A percentile compares a stretch with the other conserved stretches of the same genome.
Evolutionary conservation across 768 basidiomycete genomes (phyloP).

Genomic region (Trametes villosa): DNA sequence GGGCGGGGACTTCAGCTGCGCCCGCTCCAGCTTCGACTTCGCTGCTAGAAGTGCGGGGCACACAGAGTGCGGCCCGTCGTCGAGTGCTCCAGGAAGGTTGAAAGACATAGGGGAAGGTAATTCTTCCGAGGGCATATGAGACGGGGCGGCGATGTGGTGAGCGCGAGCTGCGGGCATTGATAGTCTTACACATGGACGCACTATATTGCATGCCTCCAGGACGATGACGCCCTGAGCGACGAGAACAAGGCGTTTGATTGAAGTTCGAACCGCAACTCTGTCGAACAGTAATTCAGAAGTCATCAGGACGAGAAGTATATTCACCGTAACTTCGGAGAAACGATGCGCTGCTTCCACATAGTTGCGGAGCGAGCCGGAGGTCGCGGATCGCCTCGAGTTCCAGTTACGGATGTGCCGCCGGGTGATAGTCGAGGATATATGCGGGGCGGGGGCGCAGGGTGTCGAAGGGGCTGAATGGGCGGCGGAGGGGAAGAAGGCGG

Average conservation of each 20-base stretch:
- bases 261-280: slow-evolving; percentile 5
- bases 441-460: background rate
- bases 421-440: background rate
- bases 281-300: background rate
- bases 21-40: background rate
- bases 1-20: background rate
- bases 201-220: too few relatives aligned
- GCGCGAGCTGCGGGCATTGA: too few relatives aligned
- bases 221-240: background rate
- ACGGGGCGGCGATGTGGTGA: too few relatives aligned
- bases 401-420: background rate
- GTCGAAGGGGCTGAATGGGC: background rate
- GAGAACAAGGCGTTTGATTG: background rate
- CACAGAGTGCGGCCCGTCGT: background rate
- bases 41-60: slow-evolving; percentile 9
- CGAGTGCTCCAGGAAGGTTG: background rate
- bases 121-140: slow-evolving; percentile 1
- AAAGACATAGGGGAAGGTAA: too few relatives aligned
- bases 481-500: background rate
- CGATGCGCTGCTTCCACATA: background rate
- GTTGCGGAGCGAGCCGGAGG: background rate
- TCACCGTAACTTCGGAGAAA: slow-evolving; percentile 15
- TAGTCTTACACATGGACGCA: too few relatives aligned
- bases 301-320: background rate
- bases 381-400: slow-evolving; percentile 1